These are phyloP conservation scores for Rhizopus sp. DNA, from an alignment of 371 early-diverging fungal genomes.

Conservation along the genomic window DNA sequence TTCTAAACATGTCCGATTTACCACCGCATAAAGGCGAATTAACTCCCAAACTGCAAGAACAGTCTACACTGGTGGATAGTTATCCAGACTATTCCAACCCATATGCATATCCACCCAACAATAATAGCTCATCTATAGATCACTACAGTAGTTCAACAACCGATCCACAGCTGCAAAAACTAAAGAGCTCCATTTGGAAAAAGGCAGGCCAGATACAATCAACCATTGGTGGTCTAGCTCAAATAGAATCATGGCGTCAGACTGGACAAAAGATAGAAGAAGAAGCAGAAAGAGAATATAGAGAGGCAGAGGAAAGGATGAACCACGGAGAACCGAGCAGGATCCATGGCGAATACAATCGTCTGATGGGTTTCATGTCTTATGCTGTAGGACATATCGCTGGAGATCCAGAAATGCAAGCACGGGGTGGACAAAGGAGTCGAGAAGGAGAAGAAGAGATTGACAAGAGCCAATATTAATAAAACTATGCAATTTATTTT, in stretches of 20 bases:
- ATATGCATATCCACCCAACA: background rate
- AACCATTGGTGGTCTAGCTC: slow-evolving; percentile 28
- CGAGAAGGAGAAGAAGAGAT: slow-evolving; percentile 36
- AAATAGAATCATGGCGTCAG: slow-evolving; percentile 27
- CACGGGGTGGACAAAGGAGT: slow-evolving; percentile 25
- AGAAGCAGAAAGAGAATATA: slow-evolving; percentile 31
- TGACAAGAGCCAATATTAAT: slow-evolving; percentile 9
- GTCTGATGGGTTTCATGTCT: slow-evolving; percentile 34
- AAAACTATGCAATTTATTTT: slow-evolving; percentile 17
- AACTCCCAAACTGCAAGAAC: slow-evolving; percentile 1
- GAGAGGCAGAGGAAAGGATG: slow-evolving; percentile 28
- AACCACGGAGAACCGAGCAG: slow-evolving; percentile 35
- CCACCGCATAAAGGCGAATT: slow-evolving; percentile 1
- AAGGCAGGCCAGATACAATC: slow-evolving; percentile 36
- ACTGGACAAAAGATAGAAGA: slow-evolving; percentile 24
- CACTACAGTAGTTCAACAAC: background rate
- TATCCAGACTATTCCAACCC: background rate
- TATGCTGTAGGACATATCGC: slow-evolving; percentile 42
- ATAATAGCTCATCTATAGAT: background rate
- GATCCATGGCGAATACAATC: slow-evolving; percentile 45
- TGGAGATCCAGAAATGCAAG: slow-evolving; percentile 48
- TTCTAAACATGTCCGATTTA: slow-evolving; percentile 1
- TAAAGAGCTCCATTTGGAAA: slow-evolving; percentile 36
- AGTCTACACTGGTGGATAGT: background rate
- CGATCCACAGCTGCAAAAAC: slow-evolving; percentile 31